Evolutionary conservation across 1,284 basidiomycete genomes (phyloP).

Genomic region (Ceratobasidium sp.): DNA sequence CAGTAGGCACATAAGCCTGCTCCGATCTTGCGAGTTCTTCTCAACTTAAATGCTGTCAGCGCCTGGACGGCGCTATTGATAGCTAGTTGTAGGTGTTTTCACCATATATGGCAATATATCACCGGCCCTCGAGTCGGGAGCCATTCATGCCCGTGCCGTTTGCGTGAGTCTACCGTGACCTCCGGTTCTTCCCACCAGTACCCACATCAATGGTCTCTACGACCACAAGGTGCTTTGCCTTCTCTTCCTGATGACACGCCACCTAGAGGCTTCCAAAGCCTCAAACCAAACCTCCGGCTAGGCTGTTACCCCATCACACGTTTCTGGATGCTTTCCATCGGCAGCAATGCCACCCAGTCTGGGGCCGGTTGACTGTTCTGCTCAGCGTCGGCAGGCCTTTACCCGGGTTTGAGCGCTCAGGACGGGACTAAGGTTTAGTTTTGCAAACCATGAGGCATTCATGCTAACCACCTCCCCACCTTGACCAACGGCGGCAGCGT

Average conservation of each 20-base stretch:
- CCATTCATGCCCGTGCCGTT: neutral
- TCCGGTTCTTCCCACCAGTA: conserved; percentile 7
- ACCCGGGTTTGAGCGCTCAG: neutral
- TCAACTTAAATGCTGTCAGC: neutral
- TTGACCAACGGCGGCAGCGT: neutral
- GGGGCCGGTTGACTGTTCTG: neutral
- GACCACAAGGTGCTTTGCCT: conserved; percentile 24
- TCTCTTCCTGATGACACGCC: conserved; percentile 32
- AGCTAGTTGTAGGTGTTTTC: neutral
- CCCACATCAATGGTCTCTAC: neutral
- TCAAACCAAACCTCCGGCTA: neutral
- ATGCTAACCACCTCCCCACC: neutral
- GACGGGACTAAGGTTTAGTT: neutral
- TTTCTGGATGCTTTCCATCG: conserved; percentile 8
- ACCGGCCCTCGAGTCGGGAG: neutral
- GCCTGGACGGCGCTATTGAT: neutral
- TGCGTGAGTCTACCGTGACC: neutral
- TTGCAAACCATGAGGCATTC: neutral
- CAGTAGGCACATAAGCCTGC: neutral
- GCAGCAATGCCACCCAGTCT: neutral
- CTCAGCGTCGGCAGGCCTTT: neutral
- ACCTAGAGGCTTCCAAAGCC: too few species aligned
- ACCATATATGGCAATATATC: neutral
- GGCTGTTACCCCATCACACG: neutral
- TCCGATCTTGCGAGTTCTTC: neutral